Evolutionary conservation across 1,284 basidiomycete species (phyloP), one percentile per base, ranked within the genome.

Genomic region (Apiotrichum siamense): DNA sequence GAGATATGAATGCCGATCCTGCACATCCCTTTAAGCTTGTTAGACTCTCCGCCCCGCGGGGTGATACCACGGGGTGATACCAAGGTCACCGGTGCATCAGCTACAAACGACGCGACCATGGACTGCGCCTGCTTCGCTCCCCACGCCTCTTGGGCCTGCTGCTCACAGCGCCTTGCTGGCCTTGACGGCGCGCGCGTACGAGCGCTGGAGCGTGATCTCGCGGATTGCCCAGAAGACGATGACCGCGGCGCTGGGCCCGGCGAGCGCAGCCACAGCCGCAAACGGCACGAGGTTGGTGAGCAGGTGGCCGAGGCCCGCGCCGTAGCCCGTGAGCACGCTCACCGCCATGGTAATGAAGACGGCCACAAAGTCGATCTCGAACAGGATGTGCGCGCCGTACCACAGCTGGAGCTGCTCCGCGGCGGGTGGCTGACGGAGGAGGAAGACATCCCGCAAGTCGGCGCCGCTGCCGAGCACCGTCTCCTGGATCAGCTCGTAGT

Each of bases 201-300:
- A 29, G 32, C 44, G 44, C 32, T 45, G 44, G 27, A 43, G 41
- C 18, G 25, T 21, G 26, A 45, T 27, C 47, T 54, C 52, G 21
- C 44, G 25, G 32, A 42, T 35, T 1, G 52, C 54, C 54, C 54
- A 56, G 29, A 45, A 21, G 32, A 56, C 36, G 23, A 47, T 49
- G 36, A 52, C 23, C 23, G 43, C 50, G 7, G 50, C 50, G 21
- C 54, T 50, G 3, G 54, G 54, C 15, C 54, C 54, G 21, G 47
- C 46, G 2, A 49, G 10, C 11, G 20, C 42, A 7, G 42, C 18
- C 15, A 44, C 26, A 26, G 21, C 25, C 5, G 23, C 20, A 21
- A 48, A 18, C 4, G 39, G 27, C 7, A 46, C 2, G n/a, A 45
- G 24, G 9, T 35, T 26, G 29, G 23, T 18, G 35, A 56, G 15